A percentile compares a stretch with the other conserved stretches of the same genome.
Evolutionary conservation across 495 filamentous ascomycete species (phyloP).

Genomic region (Tuber umbilicatum): DNA sequence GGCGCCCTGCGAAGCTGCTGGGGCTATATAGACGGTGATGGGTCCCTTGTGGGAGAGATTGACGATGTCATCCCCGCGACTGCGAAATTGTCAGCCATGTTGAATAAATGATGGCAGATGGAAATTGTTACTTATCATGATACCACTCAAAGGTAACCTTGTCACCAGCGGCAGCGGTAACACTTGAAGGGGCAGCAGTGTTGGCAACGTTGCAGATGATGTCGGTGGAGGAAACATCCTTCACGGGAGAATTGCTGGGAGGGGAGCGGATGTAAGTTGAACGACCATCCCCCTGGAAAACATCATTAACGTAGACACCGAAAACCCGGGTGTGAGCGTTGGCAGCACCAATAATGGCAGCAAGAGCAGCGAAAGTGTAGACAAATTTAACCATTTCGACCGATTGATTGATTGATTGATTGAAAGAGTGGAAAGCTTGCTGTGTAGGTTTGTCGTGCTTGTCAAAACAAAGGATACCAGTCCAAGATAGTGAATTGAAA

Average conservation of each 20-base stretch:
- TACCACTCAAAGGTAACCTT: slow-evolving; percentile 46
- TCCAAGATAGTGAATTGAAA: slow-evolving; percentile 23
- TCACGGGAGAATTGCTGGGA: slow-evolving; percentile 49
- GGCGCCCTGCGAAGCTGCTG: slow-evolving; percentile 44
- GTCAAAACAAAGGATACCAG: slow-evolving; percentile 30
- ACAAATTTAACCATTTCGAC: slow-evolving; percentile 44
- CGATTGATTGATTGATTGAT: background rate
- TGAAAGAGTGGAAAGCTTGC: background rate
- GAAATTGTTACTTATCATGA: slow-evolving; percentile 37
- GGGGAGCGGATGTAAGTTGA: slow-evolving; percentile 48
- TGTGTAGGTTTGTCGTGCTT: background rate
- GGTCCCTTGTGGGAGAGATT: slow-evolving; percentile 49
- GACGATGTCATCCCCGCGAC: slow-evolving; percentile 49
- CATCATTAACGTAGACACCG: slow-evolving; percentile 47
- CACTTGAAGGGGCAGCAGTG: background rate
- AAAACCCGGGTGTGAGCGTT: slow-evolving; percentile 48
- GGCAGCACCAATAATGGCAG: slow-evolving; percentile 42
- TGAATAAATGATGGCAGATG: background rate
- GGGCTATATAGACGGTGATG: slow-evolving; percentile 50
- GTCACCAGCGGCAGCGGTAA: slow-evolving; percentile 15
- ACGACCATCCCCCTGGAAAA: slow-evolving; percentile 46
- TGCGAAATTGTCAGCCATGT: slow-evolving; percentile 40
- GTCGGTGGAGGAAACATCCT: slow-evolving; percentile 45
- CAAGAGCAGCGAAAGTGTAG: slow-evolving; percentile 38
- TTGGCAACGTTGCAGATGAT: slow-evolving; percentile 45